A percentile compares a stretch with the other conserved stretches of the same genome.
These are phyloP conservation scores for Sorghum bicolor DNA, from an alignment of 176 grass and related monocot species.

Conservation along the genomic window Sorghum_bicolor_NCBIv3 NC_012872.2:59429501-59430000, in stretches of 20 bases:
- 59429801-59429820: neutral
- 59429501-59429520: neutral
- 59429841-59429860: slow-evolving; percentile 11
- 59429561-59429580: slow-evolving; percentile 1
- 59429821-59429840: slow-evolving; percentile 19
- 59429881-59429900: neutral
- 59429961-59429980: slow-evolving; percentile 11
- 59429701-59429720: neutral
- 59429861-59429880: slow-evolving; percentile 14
- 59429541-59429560: neutral
- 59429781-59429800: neutral
- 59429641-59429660: neutral
- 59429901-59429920: slow-evolving; percentile 7
- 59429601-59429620: slow-evolving; percentile 17
- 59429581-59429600: neutral
- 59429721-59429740: neutral
- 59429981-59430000: neutral
- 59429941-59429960: neutral
- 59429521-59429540: neutral
- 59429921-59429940: neutral
- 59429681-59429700: neutral
- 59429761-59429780: neutral
- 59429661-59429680: neutral
- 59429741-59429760: neutral
- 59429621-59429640: neutral